phyloP scores from a whole-genome alignment of 805 yeast species.

The Ogataea pilisensis region DNA sequence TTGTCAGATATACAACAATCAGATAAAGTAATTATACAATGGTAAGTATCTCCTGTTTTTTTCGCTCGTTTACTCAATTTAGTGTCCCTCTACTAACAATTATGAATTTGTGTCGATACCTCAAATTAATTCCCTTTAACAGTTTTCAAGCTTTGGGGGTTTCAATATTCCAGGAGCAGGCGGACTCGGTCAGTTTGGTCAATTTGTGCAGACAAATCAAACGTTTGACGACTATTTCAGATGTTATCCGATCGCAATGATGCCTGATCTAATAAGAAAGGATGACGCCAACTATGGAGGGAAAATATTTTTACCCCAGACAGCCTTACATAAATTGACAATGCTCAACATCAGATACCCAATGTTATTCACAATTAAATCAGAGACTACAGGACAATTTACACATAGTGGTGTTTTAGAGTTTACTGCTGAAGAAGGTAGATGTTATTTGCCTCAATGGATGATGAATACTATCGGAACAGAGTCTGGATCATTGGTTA shows the following conservation, averaged over 20 bases:
- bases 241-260: constrained; percentile 87
- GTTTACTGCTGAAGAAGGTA: constrained; percentile 95
- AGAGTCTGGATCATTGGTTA: constrained; percentile 76
- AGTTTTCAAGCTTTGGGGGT: constrained; percentile 28
- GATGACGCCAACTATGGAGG: constrained; percentile 91
- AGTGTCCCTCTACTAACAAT: neutral
- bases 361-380: constrained; percentile 80
- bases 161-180: constrained; percentile 11
- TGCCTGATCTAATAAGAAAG: constrained; percentile 70
- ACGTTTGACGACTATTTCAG: constrained; percentile 83
- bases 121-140: neutral
- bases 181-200: constrained; percentile 13
- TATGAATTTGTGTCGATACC: too few relatives aligned
- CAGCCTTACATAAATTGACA: constrained; percentile 82
- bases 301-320: constrained; percentile 89
- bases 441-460: constrained; percentile 95
- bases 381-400: constrained; percentile 49
- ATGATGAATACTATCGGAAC: constrained; percentile 77
- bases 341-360: constrained; percentile 93
- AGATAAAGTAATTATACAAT: neutral
- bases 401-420: constrained; percentile 96
- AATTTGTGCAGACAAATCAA: constrained; percentile 19
- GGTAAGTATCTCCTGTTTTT: too few relatives aligned
- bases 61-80: neutral
- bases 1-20: too few relatives aligned